Base-by-base conservation (phyloP, 441 rosid species). In the Eruca vesicaria region DNA sequence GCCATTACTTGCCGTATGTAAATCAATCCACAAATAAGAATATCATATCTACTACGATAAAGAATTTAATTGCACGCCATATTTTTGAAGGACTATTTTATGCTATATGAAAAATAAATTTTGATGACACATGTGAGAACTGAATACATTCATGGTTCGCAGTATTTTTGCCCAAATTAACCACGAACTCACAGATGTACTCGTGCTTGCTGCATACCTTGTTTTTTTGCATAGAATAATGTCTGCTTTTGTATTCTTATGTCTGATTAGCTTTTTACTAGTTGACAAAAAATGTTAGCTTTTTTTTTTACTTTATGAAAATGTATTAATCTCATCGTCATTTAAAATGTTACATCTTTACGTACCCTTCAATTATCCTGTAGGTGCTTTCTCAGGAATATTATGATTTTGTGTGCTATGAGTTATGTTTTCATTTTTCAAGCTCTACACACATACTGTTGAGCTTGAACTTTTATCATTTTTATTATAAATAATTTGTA, bases 1-100 rank as follows among this genome's bases (percentile, higher is more conserved):
- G 43, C 41, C 23, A 60, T 18, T 32, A 32, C 43, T 16, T 60
- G 64, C 16, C 2, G 32, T 53, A 32, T 52, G 63, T 89, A 38
- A 55, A 48, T 14, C 9, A 35, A 16, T 69, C 26, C 2, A 41
- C 28, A 16, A 35, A 35, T 18, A 3, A 31, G 6, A 43, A 7
- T n/a, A 8, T 6, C 3, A 66, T 36, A 8, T 20, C 28, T 53
- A 57, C 28, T 53, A 57, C 3, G 31, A 18, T 48, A 6, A 4
- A 41, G 45, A 48, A 19, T 18, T 38, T 48, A 66, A 14, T 48
- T 18, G 10, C 29, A 29, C 71, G 32, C 20, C 28, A 10, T 35
- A 35, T 7, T 32, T n/a, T 9, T 16, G 48, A 12, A 61, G 48
- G 48, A 18, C 18, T 20, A 12, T 63, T 35, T 63, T 12, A 32